phyloP scores from a whole-genome alignment of 441 rosid species.

The Bruguiera hainesii region DNA sequence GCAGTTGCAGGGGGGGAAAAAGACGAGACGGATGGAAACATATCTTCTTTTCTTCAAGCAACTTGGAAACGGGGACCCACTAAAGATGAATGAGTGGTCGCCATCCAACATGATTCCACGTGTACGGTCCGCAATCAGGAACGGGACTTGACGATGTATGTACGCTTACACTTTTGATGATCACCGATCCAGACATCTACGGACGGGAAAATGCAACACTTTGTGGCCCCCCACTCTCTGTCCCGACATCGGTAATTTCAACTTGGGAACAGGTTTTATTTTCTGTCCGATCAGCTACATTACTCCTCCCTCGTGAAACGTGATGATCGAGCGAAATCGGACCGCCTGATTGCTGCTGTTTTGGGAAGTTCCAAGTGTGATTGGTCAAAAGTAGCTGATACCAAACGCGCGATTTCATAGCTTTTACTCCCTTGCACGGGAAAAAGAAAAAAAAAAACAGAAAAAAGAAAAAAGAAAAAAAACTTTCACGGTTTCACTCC shows the following conservation, averaged over 20 bases:
- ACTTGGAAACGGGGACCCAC: constrained; percentile 22
- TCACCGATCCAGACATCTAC: constrained; percentile 6
- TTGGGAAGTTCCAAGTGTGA: neutral
- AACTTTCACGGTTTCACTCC: neutral
- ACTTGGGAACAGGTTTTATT: constrained; percentile 5
- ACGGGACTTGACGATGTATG: constrained; percentile 1
- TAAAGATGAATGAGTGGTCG: constrained; percentile 19
- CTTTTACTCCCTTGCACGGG: neutral
- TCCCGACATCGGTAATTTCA: neutral
- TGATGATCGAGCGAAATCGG: constrained; percentile 20
- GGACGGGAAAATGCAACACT: constrained; percentile 13
- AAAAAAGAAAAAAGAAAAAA: no score
- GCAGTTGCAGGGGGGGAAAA: constrained; percentile 20
- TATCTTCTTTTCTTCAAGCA: constrained; percentile 8
- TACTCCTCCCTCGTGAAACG: constrained; percentile 12
- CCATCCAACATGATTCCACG: constrained; percentile 27
- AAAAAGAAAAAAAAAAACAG: no score
- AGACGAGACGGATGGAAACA: constrained; percentile 15
- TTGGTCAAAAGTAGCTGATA: constrained; percentile 6
- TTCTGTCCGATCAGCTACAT: constrained; percentile 15
- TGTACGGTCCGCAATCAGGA: constrained; percentile 24
- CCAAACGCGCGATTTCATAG: neutral
- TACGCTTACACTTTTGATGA: neutral
- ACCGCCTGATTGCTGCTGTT: constrained; percentile 19
- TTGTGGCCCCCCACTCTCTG: neutral